Evolutionary conservation across 208 protist species (phyloP).

Genomic region (Trypanosoma cruzi): DNA sequence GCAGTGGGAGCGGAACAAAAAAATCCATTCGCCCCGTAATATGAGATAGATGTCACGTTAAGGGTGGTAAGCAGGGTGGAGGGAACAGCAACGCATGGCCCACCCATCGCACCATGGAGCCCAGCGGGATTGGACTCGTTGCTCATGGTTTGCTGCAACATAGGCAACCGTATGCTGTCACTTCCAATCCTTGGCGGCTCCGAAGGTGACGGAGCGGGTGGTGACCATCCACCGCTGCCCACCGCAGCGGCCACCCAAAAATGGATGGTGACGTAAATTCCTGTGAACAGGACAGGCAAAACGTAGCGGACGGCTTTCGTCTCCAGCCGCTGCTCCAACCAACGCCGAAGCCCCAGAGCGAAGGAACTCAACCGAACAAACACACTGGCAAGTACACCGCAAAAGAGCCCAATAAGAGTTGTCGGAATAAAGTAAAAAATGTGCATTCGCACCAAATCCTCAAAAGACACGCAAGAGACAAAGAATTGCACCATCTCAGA

Average conservation of each 20-base stretch:
- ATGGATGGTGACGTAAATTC: slow-evolving; percentile 44
- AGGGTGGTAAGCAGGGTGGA: slow-evolving; percentile 34
- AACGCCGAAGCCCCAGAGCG: slow-evolving; percentile 39
- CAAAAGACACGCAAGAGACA: slow-evolving; percentile 38
- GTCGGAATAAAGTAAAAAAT: slow-evolving; percentile 45
- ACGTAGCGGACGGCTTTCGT: slow-evolving; percentile 45
- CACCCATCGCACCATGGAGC: neutral
- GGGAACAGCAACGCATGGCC: slow-evolving; percentile 37
- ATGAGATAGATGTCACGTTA: slow-evolving; percentile 47
- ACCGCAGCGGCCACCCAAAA: slow-evolving; percentile 40
- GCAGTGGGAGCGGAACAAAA: slow-evolving; percentile 33
- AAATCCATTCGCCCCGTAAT: slow-evolving; percentile 58
- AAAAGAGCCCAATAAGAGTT: slow-evolving; percentile 40
- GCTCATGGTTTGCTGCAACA: neutral
- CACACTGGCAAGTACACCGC: slow-evolving; percentile 36
- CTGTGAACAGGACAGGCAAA: slow-evolving; percentile 42
- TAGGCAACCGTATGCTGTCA: neutral
- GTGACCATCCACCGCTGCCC: slow-evolving; percentile 20
- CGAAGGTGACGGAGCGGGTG: neutral
- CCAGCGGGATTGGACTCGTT: too few species aligned
- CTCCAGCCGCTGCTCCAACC: slow-evolving; percentile 32
- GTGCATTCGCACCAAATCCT: slow-evolving; percentile 46
- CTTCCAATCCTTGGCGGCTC: neutral
- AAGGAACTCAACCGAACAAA: slow-evolving; percentile 48
- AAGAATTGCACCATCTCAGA: slow-evolving; percentile 40